Evolutionary conservation across 2,329 filamentous ascomycete genomes (phyloP).

Genomic region (Fusarium sp.): DNA sequence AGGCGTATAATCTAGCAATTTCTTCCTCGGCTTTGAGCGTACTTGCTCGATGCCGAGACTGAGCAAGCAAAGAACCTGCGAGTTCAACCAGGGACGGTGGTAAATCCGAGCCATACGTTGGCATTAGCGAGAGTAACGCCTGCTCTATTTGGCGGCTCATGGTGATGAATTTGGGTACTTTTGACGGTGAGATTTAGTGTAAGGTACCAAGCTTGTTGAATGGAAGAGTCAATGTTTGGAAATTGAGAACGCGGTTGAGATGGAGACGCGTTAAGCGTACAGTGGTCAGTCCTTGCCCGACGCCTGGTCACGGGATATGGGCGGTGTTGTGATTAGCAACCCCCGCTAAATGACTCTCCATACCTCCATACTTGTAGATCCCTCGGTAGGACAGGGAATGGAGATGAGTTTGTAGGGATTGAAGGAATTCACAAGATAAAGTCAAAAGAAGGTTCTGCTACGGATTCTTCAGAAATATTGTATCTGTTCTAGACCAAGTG

Average conservation of each 20-base stretch:
- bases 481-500: not conserved
- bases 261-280: constrained; percentile 23
- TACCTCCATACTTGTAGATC: no score
- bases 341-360: constrained; percentile 19
- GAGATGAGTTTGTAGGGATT: constrained; percentile 9
- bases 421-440: not conserved
- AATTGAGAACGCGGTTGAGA: constrained; percentile 23
- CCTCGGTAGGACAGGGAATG: not conserved
- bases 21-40: constrained; percentile 88
- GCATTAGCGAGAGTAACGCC: constrained; percentile 79
- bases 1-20: constrained; percentile 85
- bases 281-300: constrained; percentile 4
- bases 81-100: constrained; percentile 79
- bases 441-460: not conserved
- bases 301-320: constrained; percentile 38
- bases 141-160: constrained; percentile 85
- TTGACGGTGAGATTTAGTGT: not conserved
- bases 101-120: constrained; percentile 76
- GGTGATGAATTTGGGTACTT: constrained; percentile 19
- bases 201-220: not conserved
- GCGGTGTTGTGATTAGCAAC: constrained; percentile 8
- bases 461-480: no score
- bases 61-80: constrained; percentile 79
- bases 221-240: constrained; percentile 8
- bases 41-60: constrained; percentile 82